Evolutionary conservation across 2,329 filamentous ascomycete genomes (phyloP).

Genomic region (Scytalidium lignicola): DNA sequence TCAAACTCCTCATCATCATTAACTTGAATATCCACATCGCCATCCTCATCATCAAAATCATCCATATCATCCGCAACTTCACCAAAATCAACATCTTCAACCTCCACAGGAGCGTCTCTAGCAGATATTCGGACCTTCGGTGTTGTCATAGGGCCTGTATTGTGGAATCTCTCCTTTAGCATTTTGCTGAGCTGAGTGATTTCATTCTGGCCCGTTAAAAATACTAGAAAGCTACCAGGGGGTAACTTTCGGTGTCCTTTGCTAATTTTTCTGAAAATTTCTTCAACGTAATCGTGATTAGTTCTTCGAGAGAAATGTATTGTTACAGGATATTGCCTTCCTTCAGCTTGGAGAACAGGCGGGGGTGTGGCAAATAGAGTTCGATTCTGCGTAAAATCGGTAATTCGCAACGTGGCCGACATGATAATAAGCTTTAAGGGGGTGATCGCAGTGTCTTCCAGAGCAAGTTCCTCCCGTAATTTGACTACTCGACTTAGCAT

Average conservation of each 20-base stretch:
- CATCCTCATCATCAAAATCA: constrained; percentile 51
- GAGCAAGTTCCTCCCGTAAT: constrained; percentile 67
- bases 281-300: constrained; percentile 81
- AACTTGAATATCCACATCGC: constrained; percentile 55
- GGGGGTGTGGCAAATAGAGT: constrained; percentile 73
- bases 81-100: constrained; percentile 83
- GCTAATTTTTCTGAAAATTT: constrained; percentile 81
- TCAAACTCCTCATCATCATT: constrained; percentile 43
- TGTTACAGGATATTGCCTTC: constrained; percentile 85
- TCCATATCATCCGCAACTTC: constrained; percentile 54
- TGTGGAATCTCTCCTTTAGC: constrained; percentile 60
- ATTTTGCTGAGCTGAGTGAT: constrained; percentile 78
- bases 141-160: constrained; percentile 41
- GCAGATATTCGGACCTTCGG: constrained; percentile 72
- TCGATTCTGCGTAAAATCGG: constrained; percentile 82
- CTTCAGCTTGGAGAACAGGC: constrained; percentile 83
- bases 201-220: constrained; percentile 89
- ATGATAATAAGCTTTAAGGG: constrained; percentile 95
- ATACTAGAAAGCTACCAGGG: constrained; percentile 85
- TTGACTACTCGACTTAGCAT: constrained; percentile 93
- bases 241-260: constrained; percentile 87
- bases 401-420: constrained; percentile 90
- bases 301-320: constrained; percentile 84
- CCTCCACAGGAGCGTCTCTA: constrained; percentile 72
- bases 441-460: constrained; percentile 64